Percentiles rank a stretch among this genome's conserved stretches.
Conservation (phyloP, 148 eudicot species). For the Rhododendron molle region DNA sequence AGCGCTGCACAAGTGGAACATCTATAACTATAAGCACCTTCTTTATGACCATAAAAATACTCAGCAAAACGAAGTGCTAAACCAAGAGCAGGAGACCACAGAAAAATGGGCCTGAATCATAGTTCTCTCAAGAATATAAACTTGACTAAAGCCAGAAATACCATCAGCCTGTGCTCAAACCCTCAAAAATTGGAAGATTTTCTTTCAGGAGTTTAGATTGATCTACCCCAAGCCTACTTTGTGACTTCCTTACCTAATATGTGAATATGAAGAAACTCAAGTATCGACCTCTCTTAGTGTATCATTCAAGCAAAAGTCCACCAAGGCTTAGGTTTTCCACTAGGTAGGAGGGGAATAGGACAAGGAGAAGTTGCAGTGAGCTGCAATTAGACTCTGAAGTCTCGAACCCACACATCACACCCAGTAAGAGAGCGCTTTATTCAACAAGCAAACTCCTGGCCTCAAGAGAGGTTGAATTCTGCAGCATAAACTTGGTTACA, state of each 20-base stretch:
- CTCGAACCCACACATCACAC: neutral
- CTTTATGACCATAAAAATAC: neutral
- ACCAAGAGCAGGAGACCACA: neutral
- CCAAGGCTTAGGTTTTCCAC: neutral
- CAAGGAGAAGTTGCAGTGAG: neutral
- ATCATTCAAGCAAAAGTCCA: neutral
- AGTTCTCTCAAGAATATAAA: neutral
- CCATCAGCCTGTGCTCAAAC: neutral
- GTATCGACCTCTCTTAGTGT: neutral
- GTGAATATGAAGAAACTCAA: neutral
- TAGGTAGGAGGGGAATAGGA: neutral
- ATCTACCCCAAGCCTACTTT: neutral
- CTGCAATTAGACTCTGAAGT: neutral
- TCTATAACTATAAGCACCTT: neutral
- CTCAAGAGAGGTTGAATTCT: neutral
- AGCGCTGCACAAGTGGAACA: neutral
- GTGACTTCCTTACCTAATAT: neutral
- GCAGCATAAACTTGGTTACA: neutral
- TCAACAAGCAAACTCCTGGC: neutral
- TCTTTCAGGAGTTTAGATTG: constrained; percentile 1
- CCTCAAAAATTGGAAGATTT: neutral
- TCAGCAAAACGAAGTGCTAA: neutral
- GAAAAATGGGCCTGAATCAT: neutral
- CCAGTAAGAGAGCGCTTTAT: neutral
- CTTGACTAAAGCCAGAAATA: neutral